These are phyloP conservation scores for Cladosporium sp. DNA, from an alignment of 2,329 filamentous ascomycete species.

Conservation along the genomic window DNA sequence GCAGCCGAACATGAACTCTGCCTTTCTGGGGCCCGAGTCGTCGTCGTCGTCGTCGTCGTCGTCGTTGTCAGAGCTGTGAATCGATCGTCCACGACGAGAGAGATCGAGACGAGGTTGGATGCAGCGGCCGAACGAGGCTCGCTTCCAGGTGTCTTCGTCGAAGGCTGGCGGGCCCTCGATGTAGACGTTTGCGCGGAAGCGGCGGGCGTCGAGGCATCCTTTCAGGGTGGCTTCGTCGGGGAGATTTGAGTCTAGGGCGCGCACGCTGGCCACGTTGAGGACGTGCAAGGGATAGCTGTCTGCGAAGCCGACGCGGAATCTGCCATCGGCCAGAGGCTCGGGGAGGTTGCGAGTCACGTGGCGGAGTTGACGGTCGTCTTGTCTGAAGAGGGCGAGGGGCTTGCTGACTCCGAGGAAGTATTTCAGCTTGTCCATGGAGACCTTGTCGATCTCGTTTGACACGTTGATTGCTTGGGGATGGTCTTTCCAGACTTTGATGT, in stretches of 20 bases:
- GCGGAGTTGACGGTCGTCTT: slow-evolving; percentile 56
- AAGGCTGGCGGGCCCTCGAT: slow-evolving; percentile 64
- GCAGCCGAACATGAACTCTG: slow-evolving; percentile 57
- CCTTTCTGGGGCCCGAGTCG: slow-evolving; percentile 25
- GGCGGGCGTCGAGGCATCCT: slow-evolving; percentile 58
- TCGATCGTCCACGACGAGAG: neutral
- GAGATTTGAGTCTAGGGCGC: slow-evolving; percentile 60
- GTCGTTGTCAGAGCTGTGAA: neutral
- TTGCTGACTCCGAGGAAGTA: slow-evolving; percentile 68
- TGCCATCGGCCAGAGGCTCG: slow-evolving; percentile 57
- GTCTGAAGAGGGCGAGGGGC: slow-evolving; percentile 66
- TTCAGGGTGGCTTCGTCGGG: slow-evolving; percentile 49
- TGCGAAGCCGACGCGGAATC: slow-evolving; percentile 67
- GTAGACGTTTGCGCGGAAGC: slow-evolving; percentile 74
- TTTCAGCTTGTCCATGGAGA: slow-evolving; percentile 63
- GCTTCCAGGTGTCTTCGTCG: slow-evolving; percentile 70
- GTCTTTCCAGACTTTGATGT: slow-evolving; percentile 68
- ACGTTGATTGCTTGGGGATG: slow-evolving; percentile 50
- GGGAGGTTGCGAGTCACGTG: slow-evolving; percentile 64
- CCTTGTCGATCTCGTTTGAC: slow-evolving; percentile 46
- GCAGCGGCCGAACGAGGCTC: slow-evolving; percentile 52
- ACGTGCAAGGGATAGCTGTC: slow-evolving; percentile 73
- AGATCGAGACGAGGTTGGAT: slow-evolving; percentile 15
- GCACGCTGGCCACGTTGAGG: slow-evolving; percentile 64
- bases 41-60: neutral